Percentiles rank a stretch among this genome's conserved stretches.
Conservation (phyloP, 2,329 filamentous ascomycete species). For the Diaporthe sp. region DNA sequence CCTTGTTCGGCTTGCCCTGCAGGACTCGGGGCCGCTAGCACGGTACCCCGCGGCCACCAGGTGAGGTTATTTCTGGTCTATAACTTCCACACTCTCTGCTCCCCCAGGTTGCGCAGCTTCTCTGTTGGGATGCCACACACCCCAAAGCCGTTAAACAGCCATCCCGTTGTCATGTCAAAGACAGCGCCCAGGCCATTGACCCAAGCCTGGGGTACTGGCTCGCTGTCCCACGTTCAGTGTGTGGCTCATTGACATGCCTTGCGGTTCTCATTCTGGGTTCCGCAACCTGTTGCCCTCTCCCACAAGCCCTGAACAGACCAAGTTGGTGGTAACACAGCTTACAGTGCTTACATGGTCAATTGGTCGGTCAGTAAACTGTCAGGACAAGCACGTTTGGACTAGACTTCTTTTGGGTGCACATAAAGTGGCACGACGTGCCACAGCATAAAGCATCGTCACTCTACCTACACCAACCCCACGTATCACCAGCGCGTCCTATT, state of each 20-base stretch:
- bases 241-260: not conserved
- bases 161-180: not conserved
- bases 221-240: not conserved
- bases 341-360: slow-evolving; percentile 41
- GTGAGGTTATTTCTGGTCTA: slow-evolving; percentile 20
- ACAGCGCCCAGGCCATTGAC: not conserved
- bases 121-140: not conserved
- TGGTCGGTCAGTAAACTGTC: slow-evolving; percentile 29
- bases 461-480: slow-evolving; percentile 34
- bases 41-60: slow-evolving; percentile 35
- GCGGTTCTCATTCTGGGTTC: not conserved
- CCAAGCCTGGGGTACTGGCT: not conserved
- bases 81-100: not conserved
- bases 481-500: slow-evolving; percentile 35
- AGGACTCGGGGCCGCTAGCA: slow-evolving; percentile 34
- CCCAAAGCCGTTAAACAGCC: not conserved
- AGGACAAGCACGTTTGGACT: slow-evolving; percentile 27
- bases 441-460: slow-evolving; percentile 35
- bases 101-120: slow-evolving; percentile 2
- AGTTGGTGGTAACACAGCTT: slow-evolving; percentile 35
- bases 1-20: slow-evolving; percentile 35
- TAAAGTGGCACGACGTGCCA: slow-evolving; percentile 28
- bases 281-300: slow-evolving; percentile 20
- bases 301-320: not conserved
- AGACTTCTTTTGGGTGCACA: slow-evolving; percentile 29